Conservation (phyloP, 148 eudicot species). For the Dysphania ambrosioides region DNA sequence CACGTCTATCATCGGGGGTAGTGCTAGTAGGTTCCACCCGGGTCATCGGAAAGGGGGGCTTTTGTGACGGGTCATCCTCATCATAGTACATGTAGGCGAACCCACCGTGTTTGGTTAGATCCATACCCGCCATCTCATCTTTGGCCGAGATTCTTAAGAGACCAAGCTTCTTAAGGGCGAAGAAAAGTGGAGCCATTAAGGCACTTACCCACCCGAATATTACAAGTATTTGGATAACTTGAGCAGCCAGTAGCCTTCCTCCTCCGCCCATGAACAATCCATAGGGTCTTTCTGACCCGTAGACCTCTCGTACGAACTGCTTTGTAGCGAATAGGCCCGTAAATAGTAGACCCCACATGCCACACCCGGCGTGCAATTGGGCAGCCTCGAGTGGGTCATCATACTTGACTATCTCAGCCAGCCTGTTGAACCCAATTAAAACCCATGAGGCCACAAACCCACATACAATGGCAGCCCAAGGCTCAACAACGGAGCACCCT, state of each 20-base stretch:
- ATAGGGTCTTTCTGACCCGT: slow-evolving; percentile 32
- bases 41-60: slow-evolving; percentile 11
- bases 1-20: not conserved
- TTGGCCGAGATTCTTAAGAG: slow-evolving; percentile 36
- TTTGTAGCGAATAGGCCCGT: slow-evolving; percentile 43
- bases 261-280: slow-evolving; percentile 56
- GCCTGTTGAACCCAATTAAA: slow-evolving; percentile 35
- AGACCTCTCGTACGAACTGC: slow-evolving; percentile 35
- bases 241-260: slow-evolving; percentile 40
- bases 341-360: slow-evolving; percentile 47
- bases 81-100: slow-evolving; percentile 40
- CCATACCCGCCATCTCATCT: slow-evolving; percentile 51
- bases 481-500: slow-evolving; percentile 60
- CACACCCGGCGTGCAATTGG: slow-evolving; percentile 51
- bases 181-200: slow-evolving; percentile 44
- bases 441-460: slow-evolving; percentile 51
- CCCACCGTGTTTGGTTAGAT: slow-evolving; percentile 46
- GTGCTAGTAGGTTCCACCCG: slow-evolving; percentile 27
- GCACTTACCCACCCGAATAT: slow-evolving; percentile 44
- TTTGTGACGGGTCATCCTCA: slow-evolving; percentile 27
- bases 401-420: slow-evolving; percentile 34
- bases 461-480: slow-evolving; percentile 58
- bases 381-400: slow-evolving; percentile 58
- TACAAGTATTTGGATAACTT: slow-evolving; percentile 38
- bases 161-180: slow-evolving; percentile 24